Base-by-base conservation (phyloP, 306 rosid species). In the Vigna hirtella region DNA sequence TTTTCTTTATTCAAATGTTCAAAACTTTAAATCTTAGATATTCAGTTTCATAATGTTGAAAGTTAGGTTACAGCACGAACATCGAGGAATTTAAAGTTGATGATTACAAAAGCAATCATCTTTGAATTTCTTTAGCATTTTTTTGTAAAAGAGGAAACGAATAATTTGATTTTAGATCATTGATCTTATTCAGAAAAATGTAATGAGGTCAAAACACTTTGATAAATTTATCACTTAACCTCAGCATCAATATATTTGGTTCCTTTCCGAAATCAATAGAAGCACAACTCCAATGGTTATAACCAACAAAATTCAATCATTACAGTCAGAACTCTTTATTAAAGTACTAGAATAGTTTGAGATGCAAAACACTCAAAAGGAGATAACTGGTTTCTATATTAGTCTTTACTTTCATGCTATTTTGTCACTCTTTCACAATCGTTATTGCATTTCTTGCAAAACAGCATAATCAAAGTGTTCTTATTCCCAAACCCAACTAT, bases 81-180 rank as follows among this genome's bases (percentile, higher is more conserved):
- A 59, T 13, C 11, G 66, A 57, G 17, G 17, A 58, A 58, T 58
- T 24, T 26, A 58, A 58, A 59, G 30, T 12, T 59, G 20, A 59
- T 59, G 42, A 59, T 59, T 28, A 59, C 66, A 28, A 59, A 59
- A 59, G 66, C 16, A 28, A 6, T 28, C 20, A 59, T 59, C 40
- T 59, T 59, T 26, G 0, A 28, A 12, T 6, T 59, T 59, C 42
- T 59, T 28, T 59, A 59, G 40, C 66, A 28, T 59, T 59, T 28
- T 59, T 26, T 26, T 26, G 28, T 59, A 17, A 9, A 59, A 59
- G 13, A 28, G 66, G 42, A 59, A 28, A 28, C 38, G 16, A 28
- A 59, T 28, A 6, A 24, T 30, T 59, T 59, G 1, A 13, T 12
- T 59, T 28, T 59, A 28, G 11, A 28, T 28, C 9, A 28, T 14